Conservation (phyloP, 306 rosid species). For the Quercus dentata region DNA sequence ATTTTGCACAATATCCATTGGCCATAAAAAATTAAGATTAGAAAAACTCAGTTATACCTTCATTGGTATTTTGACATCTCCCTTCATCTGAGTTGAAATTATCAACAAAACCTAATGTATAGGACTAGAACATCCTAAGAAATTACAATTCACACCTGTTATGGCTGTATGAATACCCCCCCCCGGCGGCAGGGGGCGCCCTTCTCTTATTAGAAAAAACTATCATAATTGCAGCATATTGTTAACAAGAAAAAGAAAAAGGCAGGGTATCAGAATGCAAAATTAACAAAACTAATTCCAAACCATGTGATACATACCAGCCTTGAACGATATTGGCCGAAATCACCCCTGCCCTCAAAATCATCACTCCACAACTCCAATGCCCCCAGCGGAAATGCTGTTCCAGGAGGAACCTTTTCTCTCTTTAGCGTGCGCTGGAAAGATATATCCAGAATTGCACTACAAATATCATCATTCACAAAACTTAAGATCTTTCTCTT, state of each 20-base stretch:
- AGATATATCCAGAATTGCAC: constrained; percentile 70
- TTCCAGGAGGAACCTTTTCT: constrained; percentile 69
- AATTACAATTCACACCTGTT: not conserved
- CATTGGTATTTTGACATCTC: not conserved
- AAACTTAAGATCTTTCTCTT: constrained; percentile 54
- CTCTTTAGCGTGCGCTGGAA: constrained; percentile 83
- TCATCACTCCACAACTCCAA: constrained; percentile 96
- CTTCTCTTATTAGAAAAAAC: not conserved
- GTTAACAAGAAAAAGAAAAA: constrained; percentile 9
- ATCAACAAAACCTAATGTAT: not conserved
- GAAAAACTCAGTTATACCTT: not conserved
- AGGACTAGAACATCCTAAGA: not conserved
- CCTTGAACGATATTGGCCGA: constrained; percentile 87
- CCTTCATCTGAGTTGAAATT: not conserved
- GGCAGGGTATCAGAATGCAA: not conserved
- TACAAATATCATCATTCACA: constrained; percentile 60
- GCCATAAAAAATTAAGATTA: not conserved
- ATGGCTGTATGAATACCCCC: not conserved
- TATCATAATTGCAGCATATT: not conserved
- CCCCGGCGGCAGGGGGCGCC: no score
- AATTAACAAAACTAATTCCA: constrained; percentile 1
- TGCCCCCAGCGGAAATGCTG: constrained; percentile 51
- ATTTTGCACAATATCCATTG: not conserved
- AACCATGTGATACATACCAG: constrained; percentile 50
- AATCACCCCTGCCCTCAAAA: constrained; percentile 80